Evolutionary conservation across 1,284 basidiomycete genomes (phyloP).

Genomic region (Mycena sp.): DNA sequence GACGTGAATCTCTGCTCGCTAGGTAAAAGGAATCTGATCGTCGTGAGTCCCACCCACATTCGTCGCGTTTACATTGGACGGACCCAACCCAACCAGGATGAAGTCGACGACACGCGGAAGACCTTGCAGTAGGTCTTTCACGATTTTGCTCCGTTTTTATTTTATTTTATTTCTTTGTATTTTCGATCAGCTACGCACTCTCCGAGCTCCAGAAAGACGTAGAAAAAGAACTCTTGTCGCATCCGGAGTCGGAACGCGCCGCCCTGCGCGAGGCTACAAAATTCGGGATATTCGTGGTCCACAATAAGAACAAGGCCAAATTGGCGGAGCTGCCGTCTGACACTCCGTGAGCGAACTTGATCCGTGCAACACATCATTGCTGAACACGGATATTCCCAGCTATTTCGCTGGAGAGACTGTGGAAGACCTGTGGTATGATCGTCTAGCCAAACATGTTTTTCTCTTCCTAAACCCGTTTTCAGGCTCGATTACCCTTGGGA

Average conservation of each 20-base stretch:
- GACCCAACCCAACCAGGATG: conserved; percentile 66
- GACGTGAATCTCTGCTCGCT: background rate
- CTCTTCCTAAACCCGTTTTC: conserved; percentile 6
- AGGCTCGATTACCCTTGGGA: conserved; percentile 92
- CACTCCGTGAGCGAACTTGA: conserved; percentile 63
- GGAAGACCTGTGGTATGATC: conserved; percentile 65
- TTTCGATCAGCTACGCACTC: conserved; percentile 77
- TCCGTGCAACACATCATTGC: conserved; percentile 31
- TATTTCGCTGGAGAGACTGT: conserved; percentile 78
- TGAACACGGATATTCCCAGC: conserved; percentile 45
- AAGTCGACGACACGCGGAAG: conserved; percentile 94
- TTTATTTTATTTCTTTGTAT: background rate
- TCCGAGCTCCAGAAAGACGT: conserved; percentile 90
- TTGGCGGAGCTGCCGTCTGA: conserved; percentile 74
- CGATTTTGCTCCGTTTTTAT: background rate
- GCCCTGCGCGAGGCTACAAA: conserved; percentile 71
- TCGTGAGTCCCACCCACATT: conserved; percentile 66
- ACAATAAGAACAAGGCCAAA: conserved; percentile 94
- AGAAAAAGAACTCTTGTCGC: conserved; percentile 70
- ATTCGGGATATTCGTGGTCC: conserved; percentile 93
- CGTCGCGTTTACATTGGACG: background rate
- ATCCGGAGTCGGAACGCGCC: conserved; percentile 77
- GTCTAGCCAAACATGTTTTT: conserved; percentile 21
- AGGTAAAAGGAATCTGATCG: conserved; percentile 68
- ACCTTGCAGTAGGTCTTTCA: conserved; percentile 85